A percentile compares a stretch with the other conserved stretches of the same genome.
These are phyloP conservation scores for Scheffersomyces stambukii DNA, from an alignment of 1,139 yeast genomes.

Conservation along the genomic window DNA sequence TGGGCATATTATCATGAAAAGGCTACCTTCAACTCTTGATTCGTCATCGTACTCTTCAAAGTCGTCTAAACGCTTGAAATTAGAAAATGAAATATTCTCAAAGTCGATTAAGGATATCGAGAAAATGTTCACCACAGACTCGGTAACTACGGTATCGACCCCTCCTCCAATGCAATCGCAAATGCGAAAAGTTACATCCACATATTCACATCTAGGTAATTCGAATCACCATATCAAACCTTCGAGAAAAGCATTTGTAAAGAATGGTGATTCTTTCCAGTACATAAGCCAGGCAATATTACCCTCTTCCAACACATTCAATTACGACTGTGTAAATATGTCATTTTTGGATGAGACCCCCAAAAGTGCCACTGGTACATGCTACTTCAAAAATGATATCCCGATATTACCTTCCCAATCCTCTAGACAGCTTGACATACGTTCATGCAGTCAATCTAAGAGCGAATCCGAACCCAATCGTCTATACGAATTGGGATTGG, in stretches of 20 bases:
- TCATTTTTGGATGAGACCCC: slow-evolving; percentile 16
- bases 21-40: slow-evolving; percentile 3
- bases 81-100: slow-evolving; percentile 26
- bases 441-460: slow-evolving; percentile 1
- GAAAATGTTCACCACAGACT: slow-evolving; percentile 17
- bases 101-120: slow-evolving; percentile 28
- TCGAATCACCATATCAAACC: background rate
- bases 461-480: background rate
- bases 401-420: slow-evolving; percentile 4
- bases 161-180: slow-evolving; percentile 3
- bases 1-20: slow-evolving; percentile 5
- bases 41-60: slow-evolving; percentile 8
- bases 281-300: slow-evolving; percentile 4
- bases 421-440: background rate
- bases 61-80: slow-evolving; percentile 20
- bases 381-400: too few relatives aligned
- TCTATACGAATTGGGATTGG: slow-evolving; percentile 3
- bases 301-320: slow-evolving; percentile 8
- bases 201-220: background rate
- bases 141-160: slow-evolving; percentile 1
- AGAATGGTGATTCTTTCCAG: slow-evolving; percentile 6
- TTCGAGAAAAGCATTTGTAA: background rate
- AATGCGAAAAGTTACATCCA: background rate
- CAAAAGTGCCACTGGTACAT: too few relatives aligned
- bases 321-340: slow-evolving; percentile 25